These are phyloP conservation scores for Amanita jacksonii DNA, from an alignment of 768 basidiomycete species.

Conservation along the genomic window DNA sequence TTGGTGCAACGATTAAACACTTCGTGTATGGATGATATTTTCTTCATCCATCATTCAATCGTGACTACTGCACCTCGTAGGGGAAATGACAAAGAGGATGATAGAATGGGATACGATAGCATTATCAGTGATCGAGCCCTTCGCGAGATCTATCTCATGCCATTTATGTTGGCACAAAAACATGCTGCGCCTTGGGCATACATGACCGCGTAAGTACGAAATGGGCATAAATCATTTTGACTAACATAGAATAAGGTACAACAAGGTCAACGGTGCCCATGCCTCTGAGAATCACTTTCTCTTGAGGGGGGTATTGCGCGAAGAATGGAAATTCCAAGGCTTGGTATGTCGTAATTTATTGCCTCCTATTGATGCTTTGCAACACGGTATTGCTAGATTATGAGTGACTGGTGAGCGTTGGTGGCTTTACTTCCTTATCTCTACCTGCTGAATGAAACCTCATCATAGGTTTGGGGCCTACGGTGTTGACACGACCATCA, in stretches of 20 bases:
- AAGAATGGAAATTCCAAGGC: conserved; percentile 70
- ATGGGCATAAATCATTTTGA: not conserved
- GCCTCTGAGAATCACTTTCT: conserved; percentile 55
- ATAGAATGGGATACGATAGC: conserved; percentile 59
- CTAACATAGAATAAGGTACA: conserved; percentile 30
- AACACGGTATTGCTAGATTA: conserved; percentile 30
- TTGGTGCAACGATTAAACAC: conserved; percentile 74
- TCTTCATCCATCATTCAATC: not conserved
- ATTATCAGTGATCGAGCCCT: conserved; percentile 57
- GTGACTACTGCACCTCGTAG: conserved; percentile 19
- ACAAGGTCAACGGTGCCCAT: conserved; percentile 71
- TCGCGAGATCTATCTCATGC: conserved; percentile 68
- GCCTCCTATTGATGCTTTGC: no score
- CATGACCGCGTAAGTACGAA: conserved; percentile 58
- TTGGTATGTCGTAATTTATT: no score
- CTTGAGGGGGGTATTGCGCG: conserved; percentile 47
- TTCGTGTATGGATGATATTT: conserved; percentile 43
- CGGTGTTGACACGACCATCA: conserved; percentile 51
- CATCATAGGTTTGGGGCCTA: conserved; percentile 54
- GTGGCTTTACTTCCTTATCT: not conserved
- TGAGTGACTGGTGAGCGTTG: conserved; percentile 66
- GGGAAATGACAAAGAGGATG: conserved; percentile 77
- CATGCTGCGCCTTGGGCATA: conserved; percentile 55
- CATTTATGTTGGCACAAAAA: conserved; percentile 67
- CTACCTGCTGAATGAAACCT: not conserved